Evolutionary conservation across 306 rosid genomes (phyloP).

Genomic region (Begonia masoniana): DNA sequence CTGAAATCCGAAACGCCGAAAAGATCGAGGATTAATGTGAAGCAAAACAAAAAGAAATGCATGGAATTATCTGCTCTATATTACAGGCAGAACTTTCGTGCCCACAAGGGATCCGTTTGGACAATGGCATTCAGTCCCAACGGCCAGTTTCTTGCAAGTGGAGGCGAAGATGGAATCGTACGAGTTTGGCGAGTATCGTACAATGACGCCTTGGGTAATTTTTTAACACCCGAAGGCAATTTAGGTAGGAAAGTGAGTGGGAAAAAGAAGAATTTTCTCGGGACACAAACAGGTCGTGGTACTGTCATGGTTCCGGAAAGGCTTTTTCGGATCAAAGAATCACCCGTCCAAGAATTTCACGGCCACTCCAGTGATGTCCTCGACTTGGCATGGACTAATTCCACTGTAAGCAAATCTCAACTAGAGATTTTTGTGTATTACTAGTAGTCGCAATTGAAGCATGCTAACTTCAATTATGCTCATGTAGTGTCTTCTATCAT

Average conservation of each 20-base stretch:
- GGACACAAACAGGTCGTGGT: conserved; percentile 25
- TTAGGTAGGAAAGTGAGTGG: conserved; percentile 18
- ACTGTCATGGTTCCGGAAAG: conserved; percentile 44
- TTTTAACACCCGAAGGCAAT: conserved; percentile 19
- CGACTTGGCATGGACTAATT: conserved; percentile 90
- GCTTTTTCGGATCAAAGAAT: conserved; percentile 56
- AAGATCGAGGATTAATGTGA: conserved; percentile 23
- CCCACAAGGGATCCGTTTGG: conserved; percentile 71
- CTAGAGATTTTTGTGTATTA: not conserved
- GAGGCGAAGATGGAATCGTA: conserved; percentile 89
- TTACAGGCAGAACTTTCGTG: conserved; percentile 56
- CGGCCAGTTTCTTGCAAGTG: conserved; percentile 70
- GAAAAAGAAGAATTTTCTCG: conserved; percentile 18
- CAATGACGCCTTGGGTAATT: conserved; percentile 24
- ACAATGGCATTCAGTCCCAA: conserved; percentile 83
- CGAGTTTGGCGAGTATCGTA: conserved; percentile 51
- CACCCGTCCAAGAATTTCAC: conserved; percentile 47
- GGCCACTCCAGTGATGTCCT: conserved; percentile 72
- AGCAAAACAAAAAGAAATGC: conserved; percentile 42
- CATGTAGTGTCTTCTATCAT: conserved; percentile 68
- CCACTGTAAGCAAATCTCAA: conserved; percentile 45
- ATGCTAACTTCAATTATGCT: conserved; percentile 1
- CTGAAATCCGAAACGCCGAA: no score
- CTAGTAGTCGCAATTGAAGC: no score
- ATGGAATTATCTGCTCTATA: conserved; percentile 55